These are phyloP conservation scores for Cercospora berteroae DNA, from an alignment of 2,329 filamentous ascomycete species.

Conservation along the genomic window DNA sequence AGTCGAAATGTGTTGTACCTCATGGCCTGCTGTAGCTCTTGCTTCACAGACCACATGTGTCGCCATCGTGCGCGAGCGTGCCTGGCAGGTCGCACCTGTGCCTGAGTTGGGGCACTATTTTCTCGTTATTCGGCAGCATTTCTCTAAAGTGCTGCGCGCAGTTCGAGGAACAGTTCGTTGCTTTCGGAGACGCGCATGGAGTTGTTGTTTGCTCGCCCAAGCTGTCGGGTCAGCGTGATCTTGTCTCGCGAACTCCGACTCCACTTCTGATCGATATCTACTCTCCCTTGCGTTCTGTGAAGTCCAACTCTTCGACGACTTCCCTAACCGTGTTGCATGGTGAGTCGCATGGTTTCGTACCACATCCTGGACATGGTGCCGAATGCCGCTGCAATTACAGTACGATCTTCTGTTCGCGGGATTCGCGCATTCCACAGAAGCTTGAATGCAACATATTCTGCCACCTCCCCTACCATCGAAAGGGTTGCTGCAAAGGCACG, in stretches of 20 bases:
- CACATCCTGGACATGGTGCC: not conserved
- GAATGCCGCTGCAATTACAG: not conserved
- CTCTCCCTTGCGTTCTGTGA: not conserved
- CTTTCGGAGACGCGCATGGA: not conserved
- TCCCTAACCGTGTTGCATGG: not conserved
- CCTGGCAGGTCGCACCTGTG: not conserved
- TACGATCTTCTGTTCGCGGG: not conserved
- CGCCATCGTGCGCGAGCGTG: not conserved
- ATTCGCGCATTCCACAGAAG: not conserved
- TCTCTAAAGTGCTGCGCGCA: not conserved
- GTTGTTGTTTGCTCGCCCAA: not conserved
- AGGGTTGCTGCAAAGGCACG: not conserved
- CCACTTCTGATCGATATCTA: not conserved
- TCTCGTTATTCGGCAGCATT: not conserved
- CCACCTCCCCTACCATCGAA: not conserved
- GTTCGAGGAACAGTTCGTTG: not conserved
- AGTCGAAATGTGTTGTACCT: not conserved
- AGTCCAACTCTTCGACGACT: not conserved
- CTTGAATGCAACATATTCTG: not conserved
- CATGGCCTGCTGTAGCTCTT: not conserved
- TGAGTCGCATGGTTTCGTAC: not conserved
- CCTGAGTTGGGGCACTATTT: not conserved
- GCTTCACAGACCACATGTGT: not conserved
- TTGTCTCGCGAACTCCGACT: slow-evolving; percentile 2
- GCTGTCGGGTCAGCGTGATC: not conserved